Evolutionary conservation across 768 basidiomycete species (phyloP).

Genomic region (Lentinula sp.): DNA sequence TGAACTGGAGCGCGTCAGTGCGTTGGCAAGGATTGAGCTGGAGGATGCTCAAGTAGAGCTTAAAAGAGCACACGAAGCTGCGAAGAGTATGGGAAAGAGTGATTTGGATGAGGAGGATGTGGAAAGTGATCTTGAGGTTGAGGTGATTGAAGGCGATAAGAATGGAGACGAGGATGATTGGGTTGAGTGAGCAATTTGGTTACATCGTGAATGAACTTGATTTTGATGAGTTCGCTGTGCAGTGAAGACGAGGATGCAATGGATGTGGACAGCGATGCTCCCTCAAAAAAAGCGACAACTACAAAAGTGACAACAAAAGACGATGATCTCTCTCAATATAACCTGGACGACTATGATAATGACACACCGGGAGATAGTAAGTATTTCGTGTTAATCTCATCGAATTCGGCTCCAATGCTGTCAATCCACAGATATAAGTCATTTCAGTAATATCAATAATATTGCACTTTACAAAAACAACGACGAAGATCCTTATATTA

Average conservation of each 20-base stretch:
- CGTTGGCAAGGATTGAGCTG: slow-evolving; percentile 79
- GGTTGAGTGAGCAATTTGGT: slow-evolving; percentile 4
- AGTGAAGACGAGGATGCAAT: slow-evolving; percentile 54
- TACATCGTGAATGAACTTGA: slow-evolving; percentile 2
- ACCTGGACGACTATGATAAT: slow-evolving; percentile 89
- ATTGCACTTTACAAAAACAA: slow-evolving; percentile 88
- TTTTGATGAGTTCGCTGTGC: slow-evolving; percentile 13
- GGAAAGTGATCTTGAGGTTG: slow-evolving; percentile 37
- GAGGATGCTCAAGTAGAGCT: slow-evolving; percentile 87
- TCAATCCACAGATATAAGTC: slow-evolving; percentile 47
- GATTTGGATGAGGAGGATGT: slow-evolving; percentile 56
- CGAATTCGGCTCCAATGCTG: not conserved
- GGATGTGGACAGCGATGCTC: slow-evolving; percentile 45
- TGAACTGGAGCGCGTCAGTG: slow-evolving; percentile 86
- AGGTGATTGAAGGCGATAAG: slow-evolving; percentile 86
- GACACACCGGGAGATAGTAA: slow-evolving; percentile 43
- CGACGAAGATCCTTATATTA: slow-evolving; percentile 94
- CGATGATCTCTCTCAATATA: slow-evolving; percentile 81
- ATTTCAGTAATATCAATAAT: slow-evolving; percentile 95
- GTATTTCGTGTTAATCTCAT: not conserved
- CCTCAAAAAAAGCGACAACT: slow-evolving; percentile 6
- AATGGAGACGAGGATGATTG: not conserved
- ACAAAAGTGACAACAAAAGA: slow-evolving; percentile 25
- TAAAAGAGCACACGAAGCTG: slow-evolving; percentile 73
- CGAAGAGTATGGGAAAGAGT: slow-evolving; percentile 61